Evolutionary conservation across 176 grass and related monocot genomes (phyloP), one percentile per base, ranked within the genome.

Genomic region (Areca catechu): DNA sequence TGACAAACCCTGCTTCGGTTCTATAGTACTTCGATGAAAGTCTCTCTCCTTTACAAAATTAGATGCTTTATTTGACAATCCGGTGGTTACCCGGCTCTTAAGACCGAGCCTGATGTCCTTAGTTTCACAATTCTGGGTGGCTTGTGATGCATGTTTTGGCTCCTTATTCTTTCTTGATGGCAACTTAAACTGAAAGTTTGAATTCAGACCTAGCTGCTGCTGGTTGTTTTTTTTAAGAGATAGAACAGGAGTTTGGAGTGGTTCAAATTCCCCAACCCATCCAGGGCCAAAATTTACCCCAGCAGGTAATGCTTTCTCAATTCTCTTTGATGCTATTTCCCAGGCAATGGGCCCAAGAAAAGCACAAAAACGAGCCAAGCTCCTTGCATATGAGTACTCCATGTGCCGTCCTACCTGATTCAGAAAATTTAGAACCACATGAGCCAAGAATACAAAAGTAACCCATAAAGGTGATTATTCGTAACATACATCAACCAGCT

Each of bases 251-350:
- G 60, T 88, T 74, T 78, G 65, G 71, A 70, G 66, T 59, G 80
- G 73, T 29, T 84, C 73, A 50, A 77, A 77, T 77, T 89, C 85
- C 37, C 69, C 56, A 50, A 74, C 80, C 85, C 85, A 89, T 71
- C 85, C 80, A 54, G 69, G 80, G 43, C 85, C 85, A 71, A 84
- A 90, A 51, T 69, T 82, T 79, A 75, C 75, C 14, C 79, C 80
- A 49, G 75, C 60, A 57, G 82, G 78, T 37, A 90, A 64, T 49
- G 73, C 71, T 25, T 56, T 50, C 51, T 63, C 74, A 50, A 85
- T 79, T 65, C 71, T 67, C 48, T 76, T 74, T 50, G 82, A 68
- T 62, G 75, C 86, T 61, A 82, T 73, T 76, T 67, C 78, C 86
- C 78, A 85, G 57, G 71, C 86, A 70, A 72, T 18, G 10, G 82